Percentiles rank a stretch among this genome's conserved stretches.
Conservation (phyloP, 192 early-diverging fungal genomes). For the Coemansia sp. region DNA sequence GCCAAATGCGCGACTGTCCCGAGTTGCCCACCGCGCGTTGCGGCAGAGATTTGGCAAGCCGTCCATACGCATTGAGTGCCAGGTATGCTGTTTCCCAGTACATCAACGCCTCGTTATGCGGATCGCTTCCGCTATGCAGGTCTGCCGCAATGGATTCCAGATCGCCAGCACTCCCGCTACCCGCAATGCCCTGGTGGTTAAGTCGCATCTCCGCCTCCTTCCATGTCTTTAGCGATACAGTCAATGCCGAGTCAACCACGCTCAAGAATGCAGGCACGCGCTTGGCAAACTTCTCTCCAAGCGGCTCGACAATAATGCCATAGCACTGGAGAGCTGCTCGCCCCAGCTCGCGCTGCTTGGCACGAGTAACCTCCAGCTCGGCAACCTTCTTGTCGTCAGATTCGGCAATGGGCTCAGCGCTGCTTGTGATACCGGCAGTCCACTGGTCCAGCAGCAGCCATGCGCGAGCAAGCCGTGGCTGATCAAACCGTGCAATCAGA, state of each 20-base stretch:
- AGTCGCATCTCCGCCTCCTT: constrained; percentile 46
- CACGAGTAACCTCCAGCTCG: constrained; percentile 4
- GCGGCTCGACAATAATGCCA: constrained; percentile 78
- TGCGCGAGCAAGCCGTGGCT: constrained; percentile 58
- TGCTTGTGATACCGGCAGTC: constrained; percentile 52
- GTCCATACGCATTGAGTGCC: constrained; percentile 71
- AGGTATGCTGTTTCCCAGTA: constrained; percentile 87
- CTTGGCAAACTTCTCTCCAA: constrained; percentile 60
- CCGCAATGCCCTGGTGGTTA: constrained; percentile 22
- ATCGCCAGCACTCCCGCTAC: constrained; percentile 9
- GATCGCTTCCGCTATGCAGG: constrained; percentile 30
- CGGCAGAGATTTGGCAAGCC: constrained; percentile 62
- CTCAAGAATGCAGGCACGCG: constrained; percentile 55
- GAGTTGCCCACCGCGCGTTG: constrained; percentile 51
- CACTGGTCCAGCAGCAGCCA: constrained; percentile 75
- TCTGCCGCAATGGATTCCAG: constrained; percentile 55
- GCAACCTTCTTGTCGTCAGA: constrained; percentile 4
- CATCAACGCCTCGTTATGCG: constrained; percentile 55
- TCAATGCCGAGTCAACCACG: constrained; percentile 55
- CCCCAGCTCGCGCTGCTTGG: constrained; percentile 62
- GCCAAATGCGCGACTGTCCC: constrained; percentile 65
- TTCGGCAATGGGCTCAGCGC: background rate
- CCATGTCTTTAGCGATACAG: constrained; percentile 45
- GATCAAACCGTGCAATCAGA: constrained; percentile 64
- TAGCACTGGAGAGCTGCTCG: constrained; percentile 81